Evolutionary conservation across 148 eudicot genomes (phyloP).

Genomic region (Amaranthus hypochondriacus): DNA sequence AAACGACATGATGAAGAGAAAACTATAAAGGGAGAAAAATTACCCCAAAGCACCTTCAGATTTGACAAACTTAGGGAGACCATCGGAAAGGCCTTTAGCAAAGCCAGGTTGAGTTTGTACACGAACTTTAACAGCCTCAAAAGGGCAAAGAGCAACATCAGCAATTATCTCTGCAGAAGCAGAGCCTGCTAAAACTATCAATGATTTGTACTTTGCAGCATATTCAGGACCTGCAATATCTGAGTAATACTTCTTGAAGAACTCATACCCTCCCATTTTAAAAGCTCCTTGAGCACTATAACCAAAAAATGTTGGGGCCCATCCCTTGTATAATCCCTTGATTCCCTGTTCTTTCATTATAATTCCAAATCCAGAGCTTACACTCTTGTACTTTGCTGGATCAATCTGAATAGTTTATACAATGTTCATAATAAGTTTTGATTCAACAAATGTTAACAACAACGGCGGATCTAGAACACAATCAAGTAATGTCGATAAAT

Average conservation of each 20-base stretch:
- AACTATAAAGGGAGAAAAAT: neutral
- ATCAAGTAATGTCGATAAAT: too few relatives aligned
- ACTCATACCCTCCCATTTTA: constrained; percentile 60
- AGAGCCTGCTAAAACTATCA: constrained; percentile 59
- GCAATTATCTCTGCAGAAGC: constrained; percentile 69
- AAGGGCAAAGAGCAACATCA: constrained; percentile 57
- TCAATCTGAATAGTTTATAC: constrained; percentile 34
- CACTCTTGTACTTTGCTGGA: constrained; percentile 57
- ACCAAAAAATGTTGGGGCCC: constrained; percentile 67
- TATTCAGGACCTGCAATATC: constrained; percentile 59
- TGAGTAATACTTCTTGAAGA: constrained; percentile 61
- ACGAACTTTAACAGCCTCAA: constrained; percentile 72
- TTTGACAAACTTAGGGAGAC: constrained; percentile 57
- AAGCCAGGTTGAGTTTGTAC: constrained; percentile 66
- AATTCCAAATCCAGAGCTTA: constrained; percentile 47
- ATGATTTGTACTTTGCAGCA: constrained; percentile 52
- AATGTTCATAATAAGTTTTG: too few relatives aligned
- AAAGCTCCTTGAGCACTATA: constrained; percentile 74
- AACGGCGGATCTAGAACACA: too few relatives aligned
- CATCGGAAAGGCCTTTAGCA: constrained; percentile 66
- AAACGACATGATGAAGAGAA: constrained; percentile 27
- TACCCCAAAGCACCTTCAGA: constrained; percentile 62
- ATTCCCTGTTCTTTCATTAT: constrained; percentile 57
- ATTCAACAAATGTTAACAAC: too few relatives aligned
- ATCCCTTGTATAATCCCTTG: constrained; percentile 61